Evolutionary conservation across 768 basidiomycete genomes (phyloP).

Genomic region (Leccinum subgranulosum): DNA sequence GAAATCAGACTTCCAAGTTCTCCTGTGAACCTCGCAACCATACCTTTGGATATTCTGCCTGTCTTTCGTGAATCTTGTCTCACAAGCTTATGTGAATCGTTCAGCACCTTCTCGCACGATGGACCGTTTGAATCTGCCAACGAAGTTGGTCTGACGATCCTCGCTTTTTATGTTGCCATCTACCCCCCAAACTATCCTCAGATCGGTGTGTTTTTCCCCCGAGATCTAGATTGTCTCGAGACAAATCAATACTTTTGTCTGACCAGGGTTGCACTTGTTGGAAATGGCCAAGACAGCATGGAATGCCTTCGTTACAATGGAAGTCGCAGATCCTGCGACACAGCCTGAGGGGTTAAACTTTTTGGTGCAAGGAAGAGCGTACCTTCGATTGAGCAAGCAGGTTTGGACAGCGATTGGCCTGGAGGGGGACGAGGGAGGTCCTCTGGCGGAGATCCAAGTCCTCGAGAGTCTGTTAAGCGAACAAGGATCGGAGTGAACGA

Average conservation of each 20-base stretch:
- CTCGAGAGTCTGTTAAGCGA: constrained; percentile 41
- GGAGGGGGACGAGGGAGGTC: constrained; percentile 65
- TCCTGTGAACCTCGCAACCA: constrained; percentile 20
- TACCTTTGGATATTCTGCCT: constrained; percentile 41
- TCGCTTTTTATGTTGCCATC: constrained; percentile 64
- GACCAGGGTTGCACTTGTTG: constrained; percentile 66
- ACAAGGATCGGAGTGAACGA: background rate
- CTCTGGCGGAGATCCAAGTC: constrained; percentile 48
- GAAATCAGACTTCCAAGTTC: constrained; percentile 23
- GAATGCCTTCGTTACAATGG: constrained; percentile 52
- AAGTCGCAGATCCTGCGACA: constrained; percentile 9
- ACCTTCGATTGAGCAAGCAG: constrained; percentile 39
- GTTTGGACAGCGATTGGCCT: constrained; percentile 49
- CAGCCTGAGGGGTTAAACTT: constrained; percentile 15
- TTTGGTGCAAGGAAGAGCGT: constrained; percentile 32
- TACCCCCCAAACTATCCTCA: constrained; percentile 83
- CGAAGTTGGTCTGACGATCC: constrained; percentile 50
- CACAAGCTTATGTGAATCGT: constrained; percentile 53
- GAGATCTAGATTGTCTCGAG: background rate
- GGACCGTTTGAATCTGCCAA: constrained; percentile 52
- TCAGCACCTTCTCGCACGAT: constrained; percentile 71
- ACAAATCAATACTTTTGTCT: background rate
- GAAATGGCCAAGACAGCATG: constrained; percentile 77
- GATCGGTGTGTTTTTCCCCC: constrained; percentile 49
- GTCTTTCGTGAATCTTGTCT: constrained; percentile 60